These are phyloP conservation scores for Chamaecrista fasciculata DNA, from an alignment of 306 rosid genomes.

Conservation along the genomic window DNA sequence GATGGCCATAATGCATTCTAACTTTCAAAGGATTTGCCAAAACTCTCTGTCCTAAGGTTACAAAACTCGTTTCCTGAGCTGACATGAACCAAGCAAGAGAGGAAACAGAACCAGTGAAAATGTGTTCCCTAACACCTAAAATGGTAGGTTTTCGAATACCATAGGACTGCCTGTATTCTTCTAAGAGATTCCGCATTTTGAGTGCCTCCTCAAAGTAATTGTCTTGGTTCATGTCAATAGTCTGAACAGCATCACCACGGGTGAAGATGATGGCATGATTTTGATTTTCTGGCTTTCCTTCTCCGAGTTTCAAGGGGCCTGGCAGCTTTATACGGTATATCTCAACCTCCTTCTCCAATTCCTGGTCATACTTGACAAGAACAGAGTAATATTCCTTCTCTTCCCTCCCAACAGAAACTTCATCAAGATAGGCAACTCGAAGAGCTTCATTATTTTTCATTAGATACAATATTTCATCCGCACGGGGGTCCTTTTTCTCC, in stretches of 20 bases:
- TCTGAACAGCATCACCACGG: slow-evolving; percentile 52
- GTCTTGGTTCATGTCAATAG: slow-evolving; percentile 55
- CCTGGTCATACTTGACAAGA: slow-evolving; percentile 50
- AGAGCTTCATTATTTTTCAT: slow-evolving; percentile 50
- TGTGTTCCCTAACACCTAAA: slow-evolving; percentile 48
- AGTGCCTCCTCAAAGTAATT: slow-evolving; percentile 57
- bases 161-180: slow-evolving; percentile 40
- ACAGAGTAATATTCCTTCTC: slow-evolving; percentile 48
- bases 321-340: slow-evolving; percentile 49
- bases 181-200: slow-evolving; percentile 47
- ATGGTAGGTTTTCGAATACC: slow-evolving; percentile 48
- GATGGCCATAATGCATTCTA: slow-evolving; percentile 56
- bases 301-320: slow-evolving; percentile 53
- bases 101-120: slow-evolving; percentile 54
- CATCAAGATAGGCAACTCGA: slow-evolving; percentile 52
- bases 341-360: slow-evolving; percentile 48
- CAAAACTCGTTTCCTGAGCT: slow-evolving; percentile 54
- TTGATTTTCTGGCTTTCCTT: slow-evolving; percentile 55
- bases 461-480: slow-evolving; percentile 46
- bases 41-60: slow-evolving; percentile 55
- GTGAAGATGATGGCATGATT: slow-evolving; percentile 51
- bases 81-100: slow-evolving; percentile 61
- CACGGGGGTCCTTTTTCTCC: slow-evolving; percentile 54
- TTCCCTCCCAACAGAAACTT: slow-evolving; percentile 35
- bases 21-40: slow-evolving; percentile 54